These are phyloP conservation scores for Penicillium expansum DNA, from an alignment of 2,329 filamentous ascomycete genomes.

Conservation along the genomic window DNA sequence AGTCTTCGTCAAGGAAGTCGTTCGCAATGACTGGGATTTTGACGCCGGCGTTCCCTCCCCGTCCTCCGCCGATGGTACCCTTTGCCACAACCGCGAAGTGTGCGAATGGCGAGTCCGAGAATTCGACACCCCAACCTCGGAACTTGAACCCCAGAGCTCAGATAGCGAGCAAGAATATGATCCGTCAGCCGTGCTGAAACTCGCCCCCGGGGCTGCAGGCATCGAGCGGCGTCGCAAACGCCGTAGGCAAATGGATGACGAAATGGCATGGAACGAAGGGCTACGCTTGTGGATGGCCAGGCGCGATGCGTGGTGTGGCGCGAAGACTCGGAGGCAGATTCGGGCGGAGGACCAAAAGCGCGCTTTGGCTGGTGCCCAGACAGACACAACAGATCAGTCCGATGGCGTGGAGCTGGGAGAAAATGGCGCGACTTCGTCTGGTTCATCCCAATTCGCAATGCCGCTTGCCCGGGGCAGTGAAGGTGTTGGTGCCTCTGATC, in stretches of 20 bases:
- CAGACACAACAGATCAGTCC: not conserved
- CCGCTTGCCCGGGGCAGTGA: not conserved
- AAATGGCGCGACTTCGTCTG: not conserved
- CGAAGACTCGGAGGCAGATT: constrained; percentile 40
- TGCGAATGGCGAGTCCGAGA: constrained; percentile 38
- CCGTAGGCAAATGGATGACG: constrained; percentile 59
- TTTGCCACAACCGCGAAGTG: constrained; percentile 28
- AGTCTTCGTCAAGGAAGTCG: constrained; percentile 38
- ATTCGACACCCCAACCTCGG: constrained; percentile 39
- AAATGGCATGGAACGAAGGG: constrained; percentile 76
- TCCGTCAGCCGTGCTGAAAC: constrained; percentile 16
- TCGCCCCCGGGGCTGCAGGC: constrained; percentile 42
- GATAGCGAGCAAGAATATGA: constrained; percentile 15
- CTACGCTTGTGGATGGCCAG: constrained; percentile 74
- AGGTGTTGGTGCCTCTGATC: constrained; percentile 4
- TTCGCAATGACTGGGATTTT: constrained; percentile 46
- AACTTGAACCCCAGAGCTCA: constrained; percentile 32
- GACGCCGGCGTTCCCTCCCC: constrained; percentile 25
- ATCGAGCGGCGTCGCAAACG: constrained; percentile 55
- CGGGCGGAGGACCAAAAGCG: constrained; percentile 19
- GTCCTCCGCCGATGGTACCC: constrained; percentile 16
- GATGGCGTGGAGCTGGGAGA: constrained; percentile 2
- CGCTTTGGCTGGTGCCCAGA: not conserved
- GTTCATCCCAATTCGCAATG: not conserved
- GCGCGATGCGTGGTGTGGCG: constrained; percentile 82